Conservation (phyloP, 192 early-diverging fungal species). For the Linnemannia zychae region DNA sequence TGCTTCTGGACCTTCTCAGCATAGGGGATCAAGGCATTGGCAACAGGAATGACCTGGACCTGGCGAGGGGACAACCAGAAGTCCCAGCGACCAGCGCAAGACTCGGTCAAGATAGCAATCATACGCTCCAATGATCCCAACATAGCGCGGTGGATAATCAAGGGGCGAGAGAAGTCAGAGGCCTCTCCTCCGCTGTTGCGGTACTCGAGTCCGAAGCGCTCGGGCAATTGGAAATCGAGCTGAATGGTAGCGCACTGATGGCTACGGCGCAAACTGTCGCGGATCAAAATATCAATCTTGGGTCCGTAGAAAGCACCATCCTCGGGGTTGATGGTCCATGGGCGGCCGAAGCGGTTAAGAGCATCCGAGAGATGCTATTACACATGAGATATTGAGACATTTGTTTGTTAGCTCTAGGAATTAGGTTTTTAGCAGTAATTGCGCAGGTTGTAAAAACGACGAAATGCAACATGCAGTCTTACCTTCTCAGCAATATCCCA, state of each 20-base stretch:
- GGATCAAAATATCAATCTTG: constrained; percentile 98
- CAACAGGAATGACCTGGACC: constrained; percentile 91
- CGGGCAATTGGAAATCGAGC: constrained; percentile 97
- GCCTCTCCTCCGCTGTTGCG: constrained; percentile 74
- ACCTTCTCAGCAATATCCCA: constrained; percentile 95
- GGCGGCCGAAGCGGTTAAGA: constrained; percentile 82
- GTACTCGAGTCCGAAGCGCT: constrained; percentile 94
- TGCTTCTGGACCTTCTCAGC: constrained; percentile 80
- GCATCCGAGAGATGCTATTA: constrained; percentile 77
- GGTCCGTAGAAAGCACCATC: constrained; percentile 99
- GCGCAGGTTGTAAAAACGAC: neutral
- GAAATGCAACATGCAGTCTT: neutral
- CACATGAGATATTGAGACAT: neutral
- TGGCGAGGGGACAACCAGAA: constrained; percentile 98
- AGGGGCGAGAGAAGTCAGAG: constrained; percentile 78
- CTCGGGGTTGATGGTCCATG: constrained; percentile 92
- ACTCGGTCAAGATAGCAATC: constrained; percentile 96
- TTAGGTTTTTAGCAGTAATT: neutral
- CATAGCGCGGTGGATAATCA: constrained; percentile 99
- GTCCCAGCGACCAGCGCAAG: constrained; percentile 95
- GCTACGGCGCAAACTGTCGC: constrained; percentile 91
- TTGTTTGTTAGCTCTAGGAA: neutral
- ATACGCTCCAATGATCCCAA: constrained; percentile 97
- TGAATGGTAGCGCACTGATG: constrained; percentile 99
- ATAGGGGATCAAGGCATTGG: constrained; percentile 82